Conservation (phyloP, 2,329 filamentous ascomycete genomes). For the Colletotrichum orbiculare region DNA sequence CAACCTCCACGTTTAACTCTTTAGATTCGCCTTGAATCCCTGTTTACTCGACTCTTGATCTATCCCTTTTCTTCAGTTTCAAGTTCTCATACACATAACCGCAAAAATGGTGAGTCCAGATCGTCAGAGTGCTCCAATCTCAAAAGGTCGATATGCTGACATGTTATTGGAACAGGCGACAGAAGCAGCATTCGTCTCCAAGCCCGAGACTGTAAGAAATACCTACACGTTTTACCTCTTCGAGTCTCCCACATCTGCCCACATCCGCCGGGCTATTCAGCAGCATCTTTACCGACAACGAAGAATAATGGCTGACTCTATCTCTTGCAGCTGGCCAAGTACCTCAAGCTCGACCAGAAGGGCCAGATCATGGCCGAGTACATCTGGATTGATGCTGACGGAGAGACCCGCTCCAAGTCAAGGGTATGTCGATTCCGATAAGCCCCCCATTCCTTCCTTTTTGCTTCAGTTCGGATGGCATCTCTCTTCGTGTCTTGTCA, state of each 20-base stretch:
- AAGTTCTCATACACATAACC: conserved; percentile 28
- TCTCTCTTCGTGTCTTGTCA: conserved; percentile 3
- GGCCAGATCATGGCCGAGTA: conserved; percentile 93
- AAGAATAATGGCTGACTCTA: conserved; percentile 35
- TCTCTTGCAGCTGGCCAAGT: conserved; percentile 81
- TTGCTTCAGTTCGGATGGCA: no score
- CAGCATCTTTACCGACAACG: not conserved
- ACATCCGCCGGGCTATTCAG: no score
- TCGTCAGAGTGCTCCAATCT: no score
- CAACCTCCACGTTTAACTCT: conserved; percentile 7
- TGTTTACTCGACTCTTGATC: conserved; percentile 6
- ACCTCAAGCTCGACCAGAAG: conserved; percentile 89
- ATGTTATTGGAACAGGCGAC: conserved; percentile 40
- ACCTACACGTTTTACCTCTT: conserved; percentile 1
- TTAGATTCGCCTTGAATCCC: conserved; percentile 7
- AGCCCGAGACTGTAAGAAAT: conserved; percentile 48
- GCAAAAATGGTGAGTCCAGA: conserved; percentile 40
- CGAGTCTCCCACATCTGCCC: no score
- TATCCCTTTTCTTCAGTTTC: conserved; percentile 14
- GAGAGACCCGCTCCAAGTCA: conserved; percentile 91
- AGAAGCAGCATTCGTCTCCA: conserved; percentile 43
- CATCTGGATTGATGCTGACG: conserved; percentile 90
- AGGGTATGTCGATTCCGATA: conserved; percentile 74
- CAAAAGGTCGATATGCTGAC: conserved; percentile 30
- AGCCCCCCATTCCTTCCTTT: conserved; percentile 38